Evolutionary conservation across 805 yeast species (phyloP).

Genomic region (Pichia deserticola): DNA sequence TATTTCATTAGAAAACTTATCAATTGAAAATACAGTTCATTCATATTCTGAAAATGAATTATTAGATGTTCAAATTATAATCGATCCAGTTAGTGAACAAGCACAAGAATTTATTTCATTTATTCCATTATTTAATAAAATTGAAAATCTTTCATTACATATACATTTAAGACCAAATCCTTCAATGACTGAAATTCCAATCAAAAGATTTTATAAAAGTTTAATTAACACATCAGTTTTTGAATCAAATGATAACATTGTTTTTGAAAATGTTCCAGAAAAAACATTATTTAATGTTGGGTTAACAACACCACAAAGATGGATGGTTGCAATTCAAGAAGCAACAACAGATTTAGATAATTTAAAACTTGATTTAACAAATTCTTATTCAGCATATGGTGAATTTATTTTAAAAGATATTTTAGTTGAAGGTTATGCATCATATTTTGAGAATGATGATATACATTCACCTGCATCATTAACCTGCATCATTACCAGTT

Average conservation of each 20-base stretch:
- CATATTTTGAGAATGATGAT: conserved; percentile 30
- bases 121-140: conserved; percentile 27
- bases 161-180: conserved; percentile 50
- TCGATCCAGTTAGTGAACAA: conserved; percentile 67
- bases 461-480: conserved; percentile 42
- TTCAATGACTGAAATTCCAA: conserved; percentile 31
- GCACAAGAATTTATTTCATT: conserved; percentile 58
- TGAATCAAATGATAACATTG: conserved; percentile 13
- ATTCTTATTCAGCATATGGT: conserved; percentile 32
- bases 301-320: conserved; percentile 53
- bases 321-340: conserved; percentile 54
- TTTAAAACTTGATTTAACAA: conserved; percentile 38
- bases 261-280: conserved; percentile 43
- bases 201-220: conserved; percentile 54
- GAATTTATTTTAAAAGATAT: conserved; percentile 45
- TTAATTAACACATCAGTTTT: conserved; percentile 29
- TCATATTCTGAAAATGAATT: conserved; percentile 2
- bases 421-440: conserved; percentile 65
- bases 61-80: conserved; percentile 49
- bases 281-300: conserved; percentile 47
- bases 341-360: conserved; percentile 59
- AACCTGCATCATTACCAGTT: conserved; percentile 47
- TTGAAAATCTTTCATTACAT: conserved; percentile 46
- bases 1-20: conserved; percentile 9
- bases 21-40: conserved; percentile 5